Base-by-base conservation (phyloP, 371 early-diverging fungal genomes). In the Blyttiomyces sp. region DNA sequence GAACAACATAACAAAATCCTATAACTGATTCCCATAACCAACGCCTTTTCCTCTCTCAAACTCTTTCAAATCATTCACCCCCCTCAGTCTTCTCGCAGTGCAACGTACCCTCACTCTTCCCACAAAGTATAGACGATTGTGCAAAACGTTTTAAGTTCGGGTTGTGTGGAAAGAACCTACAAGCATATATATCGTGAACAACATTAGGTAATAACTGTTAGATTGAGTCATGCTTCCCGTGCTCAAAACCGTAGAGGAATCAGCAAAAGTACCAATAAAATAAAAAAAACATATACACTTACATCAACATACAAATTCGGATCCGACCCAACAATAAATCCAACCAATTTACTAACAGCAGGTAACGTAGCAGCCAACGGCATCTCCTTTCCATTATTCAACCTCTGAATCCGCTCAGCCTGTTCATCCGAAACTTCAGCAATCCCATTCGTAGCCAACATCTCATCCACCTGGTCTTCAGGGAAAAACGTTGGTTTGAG, bases 251-350 rank as follows among this genome's bases (percentile, higher is more conserved):
- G n/a, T n/a, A n/a, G n/a, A n/a, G n/a, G n/a, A n/a, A n/a, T n/a
- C n/a, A n/a, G n/a, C n/a, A n/a, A n/a, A n/a, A n/a, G n/a, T n/a
- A n/a, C n/a, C n/a, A n/a, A n/a, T n/a, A n/a, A 35, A 21, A 16
- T 16, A 11, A 53, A 63, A 16, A 19, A 19, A 21, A 4, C 7
- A 33, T 11, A 2, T 32, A 17, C 6, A 58, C 61, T 48, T 58
- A 77, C 87, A 65, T 92, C 91, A 6, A 93, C 71, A 60, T 87
- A 95, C 60, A 84, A 80, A 72, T 93, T 92, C 24, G 88, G 88
- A 11, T 84, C 81, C 24, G 93, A 91, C 69, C 90, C 86, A 52
- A 94, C 78, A 31, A 92, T 83, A 57, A 82, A 62, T 63, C 92
- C 89, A 11, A 86, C 88, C 68, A 89, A 86, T 51, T 87, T 81